Conservation (phyloP, 148 eudicot species). For the Silene uniflora region DNA sequence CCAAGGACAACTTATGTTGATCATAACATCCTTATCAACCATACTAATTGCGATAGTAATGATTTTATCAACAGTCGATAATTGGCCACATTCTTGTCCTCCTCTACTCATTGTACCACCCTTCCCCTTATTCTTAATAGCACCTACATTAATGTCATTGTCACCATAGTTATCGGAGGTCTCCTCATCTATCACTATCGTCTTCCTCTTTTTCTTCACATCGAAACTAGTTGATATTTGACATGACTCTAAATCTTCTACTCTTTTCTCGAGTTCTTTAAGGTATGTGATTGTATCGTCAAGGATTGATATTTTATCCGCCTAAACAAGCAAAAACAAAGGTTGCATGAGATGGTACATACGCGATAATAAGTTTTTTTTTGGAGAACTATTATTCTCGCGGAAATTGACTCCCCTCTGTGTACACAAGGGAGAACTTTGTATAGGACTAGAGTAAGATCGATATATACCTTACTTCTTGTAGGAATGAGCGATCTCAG, state of each 20-base stretch:
- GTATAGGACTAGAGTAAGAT: too few species aligned
- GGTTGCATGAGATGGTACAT: background rate
- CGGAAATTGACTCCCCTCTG: background rate
- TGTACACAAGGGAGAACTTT: too few species aligned
- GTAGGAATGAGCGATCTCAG: conserved; percentile 63
- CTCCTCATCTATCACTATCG: conserved; percentile 41
- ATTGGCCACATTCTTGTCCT: conserved; percentile 4
- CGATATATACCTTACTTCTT: conserved; percentile 51
- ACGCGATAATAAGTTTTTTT: too few species aligned
- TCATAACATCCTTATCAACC: conserved; percentile 38
- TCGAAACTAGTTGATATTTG: conserved; percentile 27
- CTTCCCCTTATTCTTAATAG: conserved; percentile 41
- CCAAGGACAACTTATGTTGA: conserved; percentile 56
- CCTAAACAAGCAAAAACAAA: conserved; percentile 33
- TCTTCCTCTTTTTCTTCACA: conserved; percentile 31
- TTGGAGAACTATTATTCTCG: background rate
- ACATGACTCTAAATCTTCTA: conserved; percentile 44
- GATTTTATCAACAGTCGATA: conserved; percentile 19
- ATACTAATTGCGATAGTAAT: conserved; percentile 35
- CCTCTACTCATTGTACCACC: conserved; percentile 20
- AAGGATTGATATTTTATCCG: conserved; percentile 63
- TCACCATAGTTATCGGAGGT: conserved; percentile 45
- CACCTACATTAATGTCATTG: conserved; percentile 9
- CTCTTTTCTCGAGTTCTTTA: conserved; percentile 52
- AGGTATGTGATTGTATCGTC: conserved; percentile 65